Conservation (phyloP, 2,329 filamentous ascomycete species). For the Penicillium verrucosum region DNA sequence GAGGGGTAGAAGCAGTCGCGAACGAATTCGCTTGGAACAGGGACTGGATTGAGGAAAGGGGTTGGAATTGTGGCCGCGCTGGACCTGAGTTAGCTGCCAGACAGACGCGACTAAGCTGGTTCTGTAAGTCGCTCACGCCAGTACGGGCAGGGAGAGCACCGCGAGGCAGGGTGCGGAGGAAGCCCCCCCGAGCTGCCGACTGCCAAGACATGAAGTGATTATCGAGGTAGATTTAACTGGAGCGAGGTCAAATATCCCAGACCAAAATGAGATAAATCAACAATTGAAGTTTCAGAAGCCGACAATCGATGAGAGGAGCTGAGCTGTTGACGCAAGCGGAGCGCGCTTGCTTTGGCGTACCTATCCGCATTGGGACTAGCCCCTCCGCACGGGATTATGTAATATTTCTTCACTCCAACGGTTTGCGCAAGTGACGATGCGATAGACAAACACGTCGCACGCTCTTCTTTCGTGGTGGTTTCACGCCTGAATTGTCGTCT, state of each 20-base stretch:
- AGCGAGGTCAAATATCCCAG: neutral
- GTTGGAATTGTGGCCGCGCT: slow-evolving; percentile 11
- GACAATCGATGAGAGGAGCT: slow-evolving; percentile 8
- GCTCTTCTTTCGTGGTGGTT: neutral
- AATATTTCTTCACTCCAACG: neutral
- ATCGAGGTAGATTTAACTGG: neutral
- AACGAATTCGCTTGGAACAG: slow-evolving; percentile 20
- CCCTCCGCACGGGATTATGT: neutral
- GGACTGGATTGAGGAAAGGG: slow-evolving; percentile 9
- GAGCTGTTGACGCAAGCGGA: slow-evolving; percentile 31
- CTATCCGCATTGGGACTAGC: slow-evolving; percentile 22
- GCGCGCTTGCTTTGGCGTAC: slow-evolving; percentile 24
- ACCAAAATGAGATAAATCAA: neutral
- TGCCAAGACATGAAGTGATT: slow-evolving; percentile 31
- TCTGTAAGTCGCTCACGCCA: slow-evolving; percentile 27
- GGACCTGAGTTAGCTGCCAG: slow-evolving; percentile 18
- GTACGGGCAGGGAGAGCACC: slow-evolving; percentile 24
- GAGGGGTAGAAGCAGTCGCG: slow-evolving; percentile 25
- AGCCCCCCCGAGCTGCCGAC: slow-evolving; percentile 30
- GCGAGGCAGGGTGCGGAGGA: slow-evolving; percentile 30
- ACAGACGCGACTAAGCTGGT: slow-evolving; percentile 28
- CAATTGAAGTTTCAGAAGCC: neutral
- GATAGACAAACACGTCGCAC: neutral
- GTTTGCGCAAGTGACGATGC: slow-evolving; percentile 1
- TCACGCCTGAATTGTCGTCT: slow-evolving; percentile 1